phyloP scores from a whole-genome alignment of 108 stramenopile genomes.

The Thalassiosira profunda region DNA sequence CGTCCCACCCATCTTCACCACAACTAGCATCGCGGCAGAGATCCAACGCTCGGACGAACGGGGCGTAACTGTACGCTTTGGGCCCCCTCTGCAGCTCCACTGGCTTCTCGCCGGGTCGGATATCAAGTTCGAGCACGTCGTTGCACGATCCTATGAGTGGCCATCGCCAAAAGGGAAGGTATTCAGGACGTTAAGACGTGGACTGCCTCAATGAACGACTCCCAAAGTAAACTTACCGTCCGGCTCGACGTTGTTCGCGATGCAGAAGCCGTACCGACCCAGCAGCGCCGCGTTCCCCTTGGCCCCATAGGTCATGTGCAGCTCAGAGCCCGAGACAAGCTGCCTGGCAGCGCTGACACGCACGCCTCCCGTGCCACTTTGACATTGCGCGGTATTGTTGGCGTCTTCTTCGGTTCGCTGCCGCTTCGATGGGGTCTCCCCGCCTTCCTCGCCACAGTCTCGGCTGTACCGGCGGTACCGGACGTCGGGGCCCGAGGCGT shows the following conservation, averaged over 20 bases:
- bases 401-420: background rate
- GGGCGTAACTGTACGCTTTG: conserved; percentile 79
- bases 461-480: background rate
- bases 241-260: conserved; percentile 75
- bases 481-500: background rate
- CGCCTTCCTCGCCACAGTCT: background rate
- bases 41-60: conserved; percentile 61
- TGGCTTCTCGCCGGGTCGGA: conserved; percentile 16
- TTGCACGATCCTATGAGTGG: conserved; percentile 64
- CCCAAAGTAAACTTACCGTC: conserved; percentile 54
- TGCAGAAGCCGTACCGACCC: conserved; percentile 80
- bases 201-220: background rate
- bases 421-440: background rate
- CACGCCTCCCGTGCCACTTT: conserved; percentile 13
- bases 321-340: conserved; percentile 33
- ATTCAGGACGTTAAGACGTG: background rate
- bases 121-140: conserved; percentile 68
- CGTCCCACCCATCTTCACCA: background rate
- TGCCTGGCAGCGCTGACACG: conserved; percentile 18
- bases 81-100: conserved; percentile 65
- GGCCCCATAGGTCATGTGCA: conserved; percentile 85
- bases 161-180: background rate
- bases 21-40: conserved; percentile 16
- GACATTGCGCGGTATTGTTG: background rate
- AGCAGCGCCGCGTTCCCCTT: conserved; percentile 69